A percentile compares a stretch with the other conserved stretches of the same genome.
Evolutionary conservation across 192 early-diverging fungal species (phyloP).

Genomic region (Haplosporangium gracile): DNA sequence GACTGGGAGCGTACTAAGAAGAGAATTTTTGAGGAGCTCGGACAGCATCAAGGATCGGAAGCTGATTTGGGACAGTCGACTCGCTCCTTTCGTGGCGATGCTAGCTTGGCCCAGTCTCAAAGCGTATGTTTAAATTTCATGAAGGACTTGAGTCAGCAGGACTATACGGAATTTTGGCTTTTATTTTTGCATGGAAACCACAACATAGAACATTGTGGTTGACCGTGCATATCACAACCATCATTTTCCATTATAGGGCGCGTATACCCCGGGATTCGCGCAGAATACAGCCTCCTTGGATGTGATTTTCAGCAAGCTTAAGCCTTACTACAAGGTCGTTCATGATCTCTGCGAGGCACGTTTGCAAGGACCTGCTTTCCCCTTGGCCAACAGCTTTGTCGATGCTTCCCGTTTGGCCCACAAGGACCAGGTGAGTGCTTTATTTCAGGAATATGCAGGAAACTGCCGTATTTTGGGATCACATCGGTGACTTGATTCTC

Average conservation of each 20-base stretch:
- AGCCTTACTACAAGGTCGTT: conserved; percentile 62
- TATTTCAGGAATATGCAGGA: neutral
- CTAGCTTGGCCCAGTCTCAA: conserved; percentile 36
- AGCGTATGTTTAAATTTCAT: conserved; percentile 7
- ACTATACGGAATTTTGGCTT: no score
- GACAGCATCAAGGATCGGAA: conserved; percentile 64
- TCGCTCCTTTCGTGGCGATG: conserved; percentile 31
- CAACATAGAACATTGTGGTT: neutral
- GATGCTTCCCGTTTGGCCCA: conserved; percentile 56
- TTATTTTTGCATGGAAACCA: neutral
- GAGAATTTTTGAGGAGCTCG: conserved; percentile 87
- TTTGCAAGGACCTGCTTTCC: conserved; percentile 45
- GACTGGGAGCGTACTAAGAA: conserved; percentile 84
- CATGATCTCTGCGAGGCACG: conserved; percentile 61
- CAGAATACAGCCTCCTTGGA: conserved; percentile 37
- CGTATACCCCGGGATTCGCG: conserved; percentile 31
- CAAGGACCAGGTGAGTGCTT: conserved; percentile 49
- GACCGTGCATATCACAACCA: neutral
- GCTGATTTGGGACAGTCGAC: neutral
- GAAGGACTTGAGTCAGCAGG: neutral
- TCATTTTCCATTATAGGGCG: conserved; percentile 1
- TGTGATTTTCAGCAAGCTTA: conserved; percentile 37
- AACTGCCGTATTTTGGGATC: neutral
- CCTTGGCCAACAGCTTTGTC: conserved; percentile 56
- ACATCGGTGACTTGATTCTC: neutral